Conservation (phyloP, 495 filamentous ascomycete species). For the Penicillium bialowiezense region DNA sequence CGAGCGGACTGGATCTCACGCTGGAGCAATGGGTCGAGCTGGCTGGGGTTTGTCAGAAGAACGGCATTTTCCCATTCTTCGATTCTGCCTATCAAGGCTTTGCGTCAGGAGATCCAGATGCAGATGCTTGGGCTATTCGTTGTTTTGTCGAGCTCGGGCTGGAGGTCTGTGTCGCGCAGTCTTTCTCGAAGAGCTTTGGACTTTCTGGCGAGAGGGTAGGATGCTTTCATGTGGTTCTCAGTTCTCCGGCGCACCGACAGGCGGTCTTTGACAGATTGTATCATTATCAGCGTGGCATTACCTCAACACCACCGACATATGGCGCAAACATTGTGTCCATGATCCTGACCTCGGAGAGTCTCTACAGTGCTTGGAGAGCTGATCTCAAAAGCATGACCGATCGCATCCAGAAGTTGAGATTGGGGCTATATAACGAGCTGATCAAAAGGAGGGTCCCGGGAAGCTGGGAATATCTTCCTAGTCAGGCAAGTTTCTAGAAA, state of each 20-base stretch:
- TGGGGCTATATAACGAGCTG: background rate
- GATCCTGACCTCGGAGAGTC: background rate
- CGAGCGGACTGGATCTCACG: conserved; percentile 37
- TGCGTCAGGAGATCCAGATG: conserved; percentile 34
- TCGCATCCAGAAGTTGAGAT: background rate
- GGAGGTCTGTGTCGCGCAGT: conserved; percentile 30
- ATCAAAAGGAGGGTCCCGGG: background rate
- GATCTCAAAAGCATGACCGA: background rate
- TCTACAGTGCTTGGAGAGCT: background rate
- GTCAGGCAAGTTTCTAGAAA: background rate
- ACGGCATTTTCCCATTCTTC: conserved; percentile 36
- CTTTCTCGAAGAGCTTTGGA: conserved; percentile 46
- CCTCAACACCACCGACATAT: background rate
- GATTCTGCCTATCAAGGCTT: conserved; percentile 48
- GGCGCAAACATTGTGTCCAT: background rate
- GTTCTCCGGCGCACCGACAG: background rate
- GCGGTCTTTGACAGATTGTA: background rate
- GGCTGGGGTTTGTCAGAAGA: conserved; percentile 19
- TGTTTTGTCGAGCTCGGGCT: conserved; percentile 26
- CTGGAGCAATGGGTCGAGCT: conserved; percentile 36
- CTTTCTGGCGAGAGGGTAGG: conserved; percentile 41
- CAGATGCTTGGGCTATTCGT: conserved; percentile 40
- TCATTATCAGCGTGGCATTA: background rate
- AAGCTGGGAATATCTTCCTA: background rate
- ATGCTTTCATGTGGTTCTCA: conserved; percentile 9